These are phyloP conservation scores for Dendrobium nobile DNA, from an alignment of 106 monocot genomes.

Conservation along the genomic window DNA sequence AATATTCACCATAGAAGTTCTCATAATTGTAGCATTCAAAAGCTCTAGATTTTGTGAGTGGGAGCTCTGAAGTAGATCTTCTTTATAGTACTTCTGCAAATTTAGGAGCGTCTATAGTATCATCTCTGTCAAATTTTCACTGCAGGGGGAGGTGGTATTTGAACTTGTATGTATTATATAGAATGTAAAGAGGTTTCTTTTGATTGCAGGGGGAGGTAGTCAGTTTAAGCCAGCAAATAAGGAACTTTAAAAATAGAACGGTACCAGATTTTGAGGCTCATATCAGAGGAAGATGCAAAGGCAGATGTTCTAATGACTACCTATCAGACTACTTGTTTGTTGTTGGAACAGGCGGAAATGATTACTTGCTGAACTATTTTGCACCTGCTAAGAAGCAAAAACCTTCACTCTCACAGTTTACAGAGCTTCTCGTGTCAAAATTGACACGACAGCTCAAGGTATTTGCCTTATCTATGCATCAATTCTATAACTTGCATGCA, in stretches of 20 bases:
- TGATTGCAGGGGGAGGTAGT: slow-evolving; percentile 35
- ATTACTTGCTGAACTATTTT: slow-evolving; percentile 58
- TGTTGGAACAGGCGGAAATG: slow-evolving; percentile 58
- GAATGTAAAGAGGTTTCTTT: no score
- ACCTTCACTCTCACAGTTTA: slow-evolving; percentile 19
- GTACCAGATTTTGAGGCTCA: slow-evolving; percentile 33
- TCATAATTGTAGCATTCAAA: no score
- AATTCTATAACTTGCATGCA: not conserved
- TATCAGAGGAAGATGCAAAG: not conserved
- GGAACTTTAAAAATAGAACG: slow-evolving; percentile 38
- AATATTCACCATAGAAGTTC: no score
- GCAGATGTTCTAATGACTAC: not conserved
- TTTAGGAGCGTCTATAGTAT: no score
- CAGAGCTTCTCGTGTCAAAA: slow-evolving; percentile 24
- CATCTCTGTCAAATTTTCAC: no score
- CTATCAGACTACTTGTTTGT: slow-evolving; percentile 46
- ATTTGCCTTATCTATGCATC: not conserved
- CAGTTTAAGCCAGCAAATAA: slow-evolving; percentile 45
- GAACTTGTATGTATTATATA: no score
- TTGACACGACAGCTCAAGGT: slow-evolving; percentile 42
- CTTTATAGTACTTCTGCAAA: no score
- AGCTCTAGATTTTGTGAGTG: no score
- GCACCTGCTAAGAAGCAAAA: not conserved
- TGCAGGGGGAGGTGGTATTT: no score
- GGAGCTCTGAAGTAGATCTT: no score